phyloP scores from a whole-genome alignment of 257 asterid genomes.

The Echites panduratus region DNA sequence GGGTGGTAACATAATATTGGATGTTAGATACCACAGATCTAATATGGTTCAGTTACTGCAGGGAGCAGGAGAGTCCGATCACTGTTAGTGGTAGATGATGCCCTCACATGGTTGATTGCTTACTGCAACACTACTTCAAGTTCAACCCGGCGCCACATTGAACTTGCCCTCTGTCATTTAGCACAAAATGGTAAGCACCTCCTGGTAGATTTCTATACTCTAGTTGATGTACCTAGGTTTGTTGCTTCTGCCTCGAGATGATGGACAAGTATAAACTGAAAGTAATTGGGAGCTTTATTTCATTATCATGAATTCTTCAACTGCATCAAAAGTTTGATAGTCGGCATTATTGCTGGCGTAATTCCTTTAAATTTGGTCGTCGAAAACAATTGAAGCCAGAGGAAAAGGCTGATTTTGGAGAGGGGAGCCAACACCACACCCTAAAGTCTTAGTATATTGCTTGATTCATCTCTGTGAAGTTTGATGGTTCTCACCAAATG shows the following conservation, averaged over 20 bases:
- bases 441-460: too few species aligned
- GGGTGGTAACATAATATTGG: constrained; percentile 1
- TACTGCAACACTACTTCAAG: constrained; percentile 49
- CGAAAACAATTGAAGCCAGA: too few species aligned
- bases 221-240: background rate
- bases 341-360: too few species aligned
- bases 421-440: too few species aligned
- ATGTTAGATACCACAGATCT: constrained; percentile 9
- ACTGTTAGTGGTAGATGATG: constrained; percentile 68
- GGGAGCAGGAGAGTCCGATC: constrained; percentile 73
- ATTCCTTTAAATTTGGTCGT: too few species aligned
- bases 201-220: background rate
- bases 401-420: too few species aligned
- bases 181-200: constrained; percentile 76
- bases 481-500: background rate
- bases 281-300: too few species aligned
- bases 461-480: background rate
- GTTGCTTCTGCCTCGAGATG: background rate
- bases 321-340: background rate
- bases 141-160: constrained; percentile 71
- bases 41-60: constrained; percentile 24
- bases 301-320: background rate
- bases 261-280: background rate
- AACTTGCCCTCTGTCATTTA: constrained; percentile 88
- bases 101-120: constrained; percentile 64